Percentiles rank a stretch among this genome's conserved stretches.
Conservation (phyloP, 1,139 yeast species). For the Candida neerlandica region DNA sequence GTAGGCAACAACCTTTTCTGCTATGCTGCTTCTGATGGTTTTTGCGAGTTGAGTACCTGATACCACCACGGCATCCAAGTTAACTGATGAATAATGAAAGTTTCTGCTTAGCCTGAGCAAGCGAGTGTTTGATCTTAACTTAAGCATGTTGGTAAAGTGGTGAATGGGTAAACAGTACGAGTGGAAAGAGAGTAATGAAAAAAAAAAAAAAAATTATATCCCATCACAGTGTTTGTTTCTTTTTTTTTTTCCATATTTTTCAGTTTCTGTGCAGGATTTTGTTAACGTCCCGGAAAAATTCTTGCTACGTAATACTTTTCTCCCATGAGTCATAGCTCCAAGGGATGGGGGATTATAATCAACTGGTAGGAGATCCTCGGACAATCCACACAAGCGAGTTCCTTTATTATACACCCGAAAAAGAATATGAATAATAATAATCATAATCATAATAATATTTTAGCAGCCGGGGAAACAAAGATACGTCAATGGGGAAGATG, state of each 20-base stretch:
- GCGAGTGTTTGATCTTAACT: slow-evolving; percentile 3
- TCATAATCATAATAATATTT: too few species aligned
- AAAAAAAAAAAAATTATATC: not conserved
- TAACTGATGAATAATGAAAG: slow-evolving; percentile 18
- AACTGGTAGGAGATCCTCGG: not conserved
- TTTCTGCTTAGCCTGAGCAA: slow-evolving; percentile 13
- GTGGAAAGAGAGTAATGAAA: not conserved
- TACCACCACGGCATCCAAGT: slow-evolving; percentile 40
- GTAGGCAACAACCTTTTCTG: slow-evolving; percentile 44
- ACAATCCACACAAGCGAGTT: not conserved
- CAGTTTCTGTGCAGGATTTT: not conserved
- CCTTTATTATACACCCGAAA: too few species aligned
- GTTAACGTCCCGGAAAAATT: not conserved
- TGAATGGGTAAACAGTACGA: not conserved
- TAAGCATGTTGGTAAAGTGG: slow-evolving; percentile 1
- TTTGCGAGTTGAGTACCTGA: slow-evolving; percentile 50
- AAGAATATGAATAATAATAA: too few species aligned
- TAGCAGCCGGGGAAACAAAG: too few species aligned
- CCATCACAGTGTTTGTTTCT: not conserved
- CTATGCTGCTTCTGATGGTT: slow-evolving; percentile 39
- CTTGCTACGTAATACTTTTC: not conserved
- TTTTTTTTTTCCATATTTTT: not conserved
- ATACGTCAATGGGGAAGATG: too few species aligned
- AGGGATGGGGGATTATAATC: not conserved
- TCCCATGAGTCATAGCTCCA: slow-evolving; percentile 1